These are phyloP conservation scores for Isochrysis galbana DNA, from an alignment of 78 protist genomes.

Conservation along the genomic window DNA sequence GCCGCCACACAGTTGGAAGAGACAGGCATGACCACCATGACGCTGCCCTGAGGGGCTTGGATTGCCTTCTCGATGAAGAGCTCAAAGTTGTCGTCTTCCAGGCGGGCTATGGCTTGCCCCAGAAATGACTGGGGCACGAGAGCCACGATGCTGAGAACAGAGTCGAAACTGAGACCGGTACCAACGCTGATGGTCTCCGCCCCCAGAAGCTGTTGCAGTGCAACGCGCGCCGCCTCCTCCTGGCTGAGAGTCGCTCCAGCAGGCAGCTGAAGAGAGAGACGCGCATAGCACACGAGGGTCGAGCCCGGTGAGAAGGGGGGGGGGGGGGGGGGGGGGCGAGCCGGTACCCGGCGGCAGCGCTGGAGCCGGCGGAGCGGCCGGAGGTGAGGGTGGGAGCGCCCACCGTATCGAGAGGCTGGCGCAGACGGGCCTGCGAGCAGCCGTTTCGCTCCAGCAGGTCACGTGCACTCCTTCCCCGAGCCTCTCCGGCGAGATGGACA, in stretches of 20 bases:
- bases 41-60: neutral
- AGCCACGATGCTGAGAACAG: neutral
- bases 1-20: neutral
- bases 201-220: too few species aligned
- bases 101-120: neutral
- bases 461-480: neutral
- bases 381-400: neutral
- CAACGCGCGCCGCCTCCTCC: neutral
- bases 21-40: neutral
- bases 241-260: neutral
- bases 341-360: neutral
- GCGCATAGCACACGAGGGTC: neutral
- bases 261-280: neutral
- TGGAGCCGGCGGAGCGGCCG: neutral
- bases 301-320: neutral
- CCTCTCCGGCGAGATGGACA: neutral
- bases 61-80: neutral
- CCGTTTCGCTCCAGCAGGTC: neutral
- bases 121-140: neutral
- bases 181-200: neutral
- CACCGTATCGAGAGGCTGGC: neutral
- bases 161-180: neutral
- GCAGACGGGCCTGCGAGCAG: neutral
- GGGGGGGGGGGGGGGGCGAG: neutral
- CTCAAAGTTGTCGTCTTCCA: neutral